A percentile compares a stretch with the other conserved stretches of the same genome.
phyloP scores from a whole-genome alignment of 2,329 filamentous ascomycete species.

The Arthrobotrys entomopaga region DNA sequence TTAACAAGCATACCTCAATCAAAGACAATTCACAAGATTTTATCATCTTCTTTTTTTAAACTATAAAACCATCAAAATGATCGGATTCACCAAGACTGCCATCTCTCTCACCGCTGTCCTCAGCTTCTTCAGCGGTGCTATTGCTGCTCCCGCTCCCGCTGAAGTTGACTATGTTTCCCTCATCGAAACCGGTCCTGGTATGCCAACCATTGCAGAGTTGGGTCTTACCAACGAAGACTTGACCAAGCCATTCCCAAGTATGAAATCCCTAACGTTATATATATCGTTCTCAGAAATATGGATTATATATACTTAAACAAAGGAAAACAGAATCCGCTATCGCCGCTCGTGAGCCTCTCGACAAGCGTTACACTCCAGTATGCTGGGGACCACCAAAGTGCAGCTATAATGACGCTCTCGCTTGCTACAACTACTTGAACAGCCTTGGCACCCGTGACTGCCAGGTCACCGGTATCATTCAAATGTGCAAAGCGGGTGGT shows the following conservation, averaged over 20 bases:
- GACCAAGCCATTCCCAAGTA: conserved; percentile 40
- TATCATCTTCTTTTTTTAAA: conserved; percentile 4
- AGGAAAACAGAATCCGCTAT: background rate
- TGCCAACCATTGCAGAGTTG: conserved; percentile 39
- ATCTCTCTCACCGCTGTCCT: conserved; percentile 32
- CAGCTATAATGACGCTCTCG: conserved; percentile 30
- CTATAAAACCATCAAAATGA: conserved; percentile 33
- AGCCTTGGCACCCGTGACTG: conserved; percentile 29
- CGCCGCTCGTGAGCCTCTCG: conserved; percentile 20
- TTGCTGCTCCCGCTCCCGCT: conserved; percentile 27
- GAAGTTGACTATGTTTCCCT: conserved; percentile 30
- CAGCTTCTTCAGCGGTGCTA: conserved; percentile 31
- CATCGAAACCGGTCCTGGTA: conserved; percentile 30
- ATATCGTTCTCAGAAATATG: too few species aligned
- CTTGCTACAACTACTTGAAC: conserved; percentile 51
- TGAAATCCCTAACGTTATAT: background rate
- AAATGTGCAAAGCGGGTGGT: conserved; percentile 34
- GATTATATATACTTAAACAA: too few species aligned
- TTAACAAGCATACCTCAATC: conserved; percentile 6
- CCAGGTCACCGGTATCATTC: conserved; percentile 22
- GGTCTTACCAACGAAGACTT: conserved; percentile 44
- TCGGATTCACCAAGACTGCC: conserved; percentile 39
- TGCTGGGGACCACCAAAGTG: conserved; percentile 42
- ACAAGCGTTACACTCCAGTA: conserved; percentile 36
- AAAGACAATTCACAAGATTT: conserved; percentile 14